These are phyloP conservation scores for Penicillium bovifimosum DNA, from an alignment of 495 filamentous ascomycete genomes.

Conservation along the genomic window DNA sequence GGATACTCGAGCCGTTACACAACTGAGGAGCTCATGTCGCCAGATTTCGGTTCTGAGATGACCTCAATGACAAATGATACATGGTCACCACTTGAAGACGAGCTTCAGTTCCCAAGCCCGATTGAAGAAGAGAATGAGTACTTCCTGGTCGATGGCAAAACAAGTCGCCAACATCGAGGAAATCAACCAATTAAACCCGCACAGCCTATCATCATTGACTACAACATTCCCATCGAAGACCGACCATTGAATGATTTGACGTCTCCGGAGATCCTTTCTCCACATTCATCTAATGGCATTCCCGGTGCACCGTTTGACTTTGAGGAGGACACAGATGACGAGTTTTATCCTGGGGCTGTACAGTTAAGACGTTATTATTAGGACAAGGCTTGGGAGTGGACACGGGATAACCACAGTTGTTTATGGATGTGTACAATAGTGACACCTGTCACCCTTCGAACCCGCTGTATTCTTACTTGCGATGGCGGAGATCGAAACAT, in stretches of 20 bases:
- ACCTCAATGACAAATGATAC: constrained; percentile 15
- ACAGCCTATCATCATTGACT: background rate
- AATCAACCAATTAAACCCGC: constrained; percentile 21
- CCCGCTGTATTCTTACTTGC: background rate
- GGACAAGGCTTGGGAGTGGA: background rate
- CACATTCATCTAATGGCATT: background rate
- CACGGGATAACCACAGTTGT: background rate
- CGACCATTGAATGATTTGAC: background rate
- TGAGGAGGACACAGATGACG: constrained; percentile 1
- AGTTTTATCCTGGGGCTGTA: constrained; percentile 1
- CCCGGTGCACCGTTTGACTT: background rate
- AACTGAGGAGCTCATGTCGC: background rate
- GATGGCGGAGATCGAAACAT: background rate
- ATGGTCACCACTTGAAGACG: constrained; percentile 25
- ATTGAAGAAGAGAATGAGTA: constrained; percentile 23
- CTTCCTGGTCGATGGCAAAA: constrained; percentile 32
- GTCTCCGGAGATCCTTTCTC: background rate
- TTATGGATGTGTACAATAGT: background rate
- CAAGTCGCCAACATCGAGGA: constrained; percentile 16
- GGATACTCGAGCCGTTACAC: constrained; percentile 3
- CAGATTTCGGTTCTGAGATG: constrained; percentile 10
- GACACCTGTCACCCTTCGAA: no score
- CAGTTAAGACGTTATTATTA: background rate
- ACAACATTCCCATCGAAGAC: background rate
- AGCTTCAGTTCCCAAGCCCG: constrained; percentile 18